Base-by-base conservation (phyloP, 192 early-diverging fungal genomes). In the Chytriomyces sp. region DNA sequence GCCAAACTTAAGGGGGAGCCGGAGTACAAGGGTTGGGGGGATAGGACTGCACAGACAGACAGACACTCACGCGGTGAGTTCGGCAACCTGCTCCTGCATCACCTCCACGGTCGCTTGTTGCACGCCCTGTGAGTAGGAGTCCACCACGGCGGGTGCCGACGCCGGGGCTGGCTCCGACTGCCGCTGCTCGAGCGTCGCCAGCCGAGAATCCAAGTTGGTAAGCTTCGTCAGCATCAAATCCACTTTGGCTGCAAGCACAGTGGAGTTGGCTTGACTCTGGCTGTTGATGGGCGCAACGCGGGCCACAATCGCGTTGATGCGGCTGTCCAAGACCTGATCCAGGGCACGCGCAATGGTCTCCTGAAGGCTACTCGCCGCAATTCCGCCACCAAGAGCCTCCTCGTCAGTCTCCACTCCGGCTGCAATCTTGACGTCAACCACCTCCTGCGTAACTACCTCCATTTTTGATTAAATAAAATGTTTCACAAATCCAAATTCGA, bases 11-110 rank as follows among this genome's bases (percentile, higher is more conserved):
- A n/a, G n/a, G n/a, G n/a, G n/a, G n/a, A n/a, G n/a, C n/a, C n/a
- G n/a, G n/a, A n/a, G n/a, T n/a, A n/a, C n/a, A n/a, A n/a, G n/a
- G n/a, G n/a, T n/a, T n/a, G n/a, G n/a, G n/a, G n/a, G n/a, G n/a
- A n/a, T n/a, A n/a, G n/a, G n/a, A n/a, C n/a, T n/a, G n/a, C n/a
- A n/a, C n/a, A n/a, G n/a, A n/a, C n/a, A n/a, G 44, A 3, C 14
- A 49, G 22, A 49, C 17, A 14, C 44, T 49, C 3, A 49, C 44
- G 44, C 30, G 38, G 52, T 52, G 8, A 68, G 52, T 1, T 39
- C 52, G 33, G 39, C 26, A 14, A 68, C 19, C 32, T 68, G 65
- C 44, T 68, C 65, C 52, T 68, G 65, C 65, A 56, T 68, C 31
- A 56, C 34, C 34, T 22, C 7, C 14, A 52, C 65, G 17, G 65